Conservation (phyloP, 140 eudicot genomes). For the Ambrosia hybrid region DNA sequence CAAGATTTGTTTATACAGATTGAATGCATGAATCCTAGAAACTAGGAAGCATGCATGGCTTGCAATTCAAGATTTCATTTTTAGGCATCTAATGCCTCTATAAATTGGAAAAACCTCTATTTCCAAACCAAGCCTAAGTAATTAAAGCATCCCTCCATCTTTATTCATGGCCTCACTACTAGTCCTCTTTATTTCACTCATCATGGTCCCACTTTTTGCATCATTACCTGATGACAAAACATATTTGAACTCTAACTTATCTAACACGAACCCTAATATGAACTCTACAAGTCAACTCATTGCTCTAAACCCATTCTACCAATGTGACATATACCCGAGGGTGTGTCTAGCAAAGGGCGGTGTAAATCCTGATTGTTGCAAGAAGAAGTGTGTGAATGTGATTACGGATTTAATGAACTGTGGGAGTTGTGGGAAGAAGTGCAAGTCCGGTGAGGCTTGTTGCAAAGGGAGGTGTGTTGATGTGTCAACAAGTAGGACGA, state of each 20-base stretch:
- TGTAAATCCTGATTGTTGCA: slow-evolving; percentile 52
- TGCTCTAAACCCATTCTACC: slow-evolving; percentile 36
- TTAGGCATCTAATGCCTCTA: slow-evolving; percentile 27
- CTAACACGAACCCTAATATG: slow-evolving; percentile 11
- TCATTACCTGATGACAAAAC: slow-evolving; percentile 3
- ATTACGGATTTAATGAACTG: slow-evolving; percentile 50
- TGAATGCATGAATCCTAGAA: slow-evolving; percentile 29
- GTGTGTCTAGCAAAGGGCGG: slow-evolving; percentile 52
- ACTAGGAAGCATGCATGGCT: slow-evolving; percentile 28
- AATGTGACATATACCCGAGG: slow-evolving; percentile 49
- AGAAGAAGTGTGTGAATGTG: slow-evolving; percentile 54
- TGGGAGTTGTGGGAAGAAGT: slow-evolving; percentile 57
- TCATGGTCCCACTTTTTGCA: slow-evolving; percentile 18
- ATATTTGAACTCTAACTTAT: neutral
- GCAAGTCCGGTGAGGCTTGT: slow-evolving; percentile 45
- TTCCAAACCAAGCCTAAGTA: neutral
- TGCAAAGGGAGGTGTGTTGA: slow-evolving; percentile 56
- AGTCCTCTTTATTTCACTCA: slow-evolving; percentile 13
- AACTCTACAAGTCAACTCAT: slow-evolving; percentile 27
- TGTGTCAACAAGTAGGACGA: slow-evolving; percentile 35
- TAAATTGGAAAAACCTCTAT: slow-evolving; percentile 16
- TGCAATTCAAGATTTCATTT: slow-evolving; percentile 31
- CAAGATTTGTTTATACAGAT: slow-evolving; percentile 23
- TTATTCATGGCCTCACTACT: slow-evolving; percentile 30
- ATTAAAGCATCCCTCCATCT: slow-evolving; percentile 3